Evolutionary conservation across 345 rosid species (phyloP).

Genomic region (Salix udensis): DNA sequence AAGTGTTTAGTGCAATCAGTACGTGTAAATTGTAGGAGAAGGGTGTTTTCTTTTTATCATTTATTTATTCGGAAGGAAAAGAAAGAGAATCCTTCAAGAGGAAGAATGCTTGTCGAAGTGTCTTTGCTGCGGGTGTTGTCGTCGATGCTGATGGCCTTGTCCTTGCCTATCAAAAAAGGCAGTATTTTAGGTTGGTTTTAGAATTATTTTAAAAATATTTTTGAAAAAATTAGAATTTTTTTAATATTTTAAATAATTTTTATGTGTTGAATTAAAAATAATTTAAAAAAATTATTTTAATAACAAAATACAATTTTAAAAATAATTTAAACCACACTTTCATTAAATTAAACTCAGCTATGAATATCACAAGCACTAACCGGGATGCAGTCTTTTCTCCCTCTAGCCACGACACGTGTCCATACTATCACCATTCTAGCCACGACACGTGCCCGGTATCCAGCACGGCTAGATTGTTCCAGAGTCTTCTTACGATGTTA

Average conservation of each 20-base stretch:
- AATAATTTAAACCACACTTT: too few relatives aligned
- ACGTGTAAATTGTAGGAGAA: background rate
- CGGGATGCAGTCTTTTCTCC: too few relatives aligned
- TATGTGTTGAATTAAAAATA: too few relatives aligned
- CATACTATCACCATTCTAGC: background rate
- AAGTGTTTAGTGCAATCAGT: too few relatives aligned
- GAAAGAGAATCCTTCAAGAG: background rate
- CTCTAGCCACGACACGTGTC: background rate
- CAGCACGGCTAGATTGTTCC: background rate
- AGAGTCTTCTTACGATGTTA: background rate
- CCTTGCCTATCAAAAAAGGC: background rate
- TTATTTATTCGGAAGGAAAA: background rate
- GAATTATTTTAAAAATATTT: too few relatives aligned
- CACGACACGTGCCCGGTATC: background rate
- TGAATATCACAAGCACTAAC: too few relatives aligned
- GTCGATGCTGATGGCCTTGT: background rate
- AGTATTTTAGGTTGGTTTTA: background rate
- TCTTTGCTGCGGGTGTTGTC: background rate
- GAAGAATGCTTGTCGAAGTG: background rate
- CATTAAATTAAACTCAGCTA: too few relatives aligned
- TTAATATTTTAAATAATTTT: too few relatives aligned
- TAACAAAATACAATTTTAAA: too few relatives aligned
- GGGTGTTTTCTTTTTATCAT: background rate
- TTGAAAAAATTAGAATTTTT: too few relatives aligned
- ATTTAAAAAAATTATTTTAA: too few relatives aligned